Conservation (phyloP, 1,284 basidiomycete genomes). For the Lignosus rhinocerotis region DNA sequence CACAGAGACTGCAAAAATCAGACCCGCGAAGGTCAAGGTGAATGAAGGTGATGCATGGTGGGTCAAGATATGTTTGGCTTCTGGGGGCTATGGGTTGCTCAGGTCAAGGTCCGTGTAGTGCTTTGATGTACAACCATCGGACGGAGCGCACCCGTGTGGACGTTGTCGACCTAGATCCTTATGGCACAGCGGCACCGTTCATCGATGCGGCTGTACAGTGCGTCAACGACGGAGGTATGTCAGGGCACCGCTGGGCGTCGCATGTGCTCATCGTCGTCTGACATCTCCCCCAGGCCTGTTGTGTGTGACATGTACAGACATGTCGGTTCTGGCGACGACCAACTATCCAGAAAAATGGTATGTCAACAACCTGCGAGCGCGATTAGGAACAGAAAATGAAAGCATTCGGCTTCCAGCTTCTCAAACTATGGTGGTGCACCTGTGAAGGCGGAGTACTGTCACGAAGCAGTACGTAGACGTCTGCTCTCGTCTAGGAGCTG, state of each 20-base stretch:
- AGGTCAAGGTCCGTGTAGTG: conserved; percentile 42
- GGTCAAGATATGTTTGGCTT: background rate
- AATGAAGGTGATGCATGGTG: conserved; percentile 96
- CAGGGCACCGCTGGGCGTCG: background rate
- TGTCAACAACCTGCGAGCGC: background rate
- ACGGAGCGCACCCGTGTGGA: conserved; percentile 78
- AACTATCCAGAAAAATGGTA: conserved; percentile 98
- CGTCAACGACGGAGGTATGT: conserved; percentile 81
- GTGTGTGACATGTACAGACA: conserved; percentile 96
- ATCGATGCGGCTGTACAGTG: conserved; percentile 96
- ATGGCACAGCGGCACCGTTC: conserved; percentile 96
- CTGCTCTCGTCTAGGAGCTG: background rate
- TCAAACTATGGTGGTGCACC: conserved; percentile 96
- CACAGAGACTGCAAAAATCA: conserved; percentile 23
- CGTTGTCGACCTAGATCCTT: conserved; percentile 96
- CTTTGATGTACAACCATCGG: conserved; percentile 91
- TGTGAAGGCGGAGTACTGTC: conserved; percentile 90
- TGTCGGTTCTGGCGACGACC: conserved; percentile 89
- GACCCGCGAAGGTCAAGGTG: conserved; percentile 67
- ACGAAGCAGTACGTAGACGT: conserved; percentile 73
- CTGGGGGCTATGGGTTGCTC: background rate
- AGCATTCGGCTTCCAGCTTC: conserved; percentile 55
- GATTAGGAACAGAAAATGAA: background rate
- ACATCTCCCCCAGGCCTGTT: conserved; percentile 68
- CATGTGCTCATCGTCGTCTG: background rate